Percentiles rank a stretch among this genome's conserved stretches.
Evolutionary conservation across 208 protist species (phyloP).

Genomic region (Lotmaria passim): DNA sequence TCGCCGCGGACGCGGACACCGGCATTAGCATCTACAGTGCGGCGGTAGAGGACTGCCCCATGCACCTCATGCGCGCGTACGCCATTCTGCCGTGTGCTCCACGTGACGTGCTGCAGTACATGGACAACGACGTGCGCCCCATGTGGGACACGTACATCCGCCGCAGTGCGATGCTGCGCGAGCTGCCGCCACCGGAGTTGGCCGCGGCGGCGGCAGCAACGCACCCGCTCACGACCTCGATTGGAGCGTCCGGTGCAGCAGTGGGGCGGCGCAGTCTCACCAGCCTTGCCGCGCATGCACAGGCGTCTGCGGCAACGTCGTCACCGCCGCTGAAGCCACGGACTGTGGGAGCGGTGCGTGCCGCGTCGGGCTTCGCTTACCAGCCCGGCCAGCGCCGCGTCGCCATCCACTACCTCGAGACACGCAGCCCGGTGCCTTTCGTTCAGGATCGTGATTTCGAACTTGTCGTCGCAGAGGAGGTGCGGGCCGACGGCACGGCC

Average conservation of each 20-base stretch:
- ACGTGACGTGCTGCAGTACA: conserved; percentile 54
- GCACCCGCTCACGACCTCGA: not conserved
- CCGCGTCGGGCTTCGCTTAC: conserved; percentile 29
- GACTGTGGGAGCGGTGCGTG: too few relatives aligned
- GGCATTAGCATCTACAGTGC: conserved; percentile 64
- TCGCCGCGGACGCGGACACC: conserved; percentile 44
- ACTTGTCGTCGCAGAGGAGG: conserved; percentile 70
- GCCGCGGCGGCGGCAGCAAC: not conserved
- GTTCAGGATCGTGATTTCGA: conserved; percentile 83
- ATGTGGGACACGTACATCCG: conserved; percentile 70
- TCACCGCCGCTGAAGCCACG: not conserved
- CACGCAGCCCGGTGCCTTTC: conserved; percentile 60
- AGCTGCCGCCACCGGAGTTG: conserved; percentile 30
- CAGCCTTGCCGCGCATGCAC: not conserved
- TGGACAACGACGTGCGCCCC: conserved; percentile 53
- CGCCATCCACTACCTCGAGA: conserved; percentile 73
- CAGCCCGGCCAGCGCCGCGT: conserved; percentile 66
- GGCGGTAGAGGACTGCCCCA: conserved; percentile 59
- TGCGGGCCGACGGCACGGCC: conserved; percentile 54
- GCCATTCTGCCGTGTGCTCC: conserved; percentile 65
- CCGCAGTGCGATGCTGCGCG: conserved; percentile 53
- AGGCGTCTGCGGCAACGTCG: not conserved
- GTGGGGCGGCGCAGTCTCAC: conserved; percentile 1
- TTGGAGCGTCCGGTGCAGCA: not conserved
- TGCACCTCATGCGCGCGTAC: conserved; percentile 80